Evolutionary conservation across 2,329 filamentous ascomycete species (phyloP), one percentile per base, ranked within the genome.

Genomic region (Penicillium sp.): DNA sequence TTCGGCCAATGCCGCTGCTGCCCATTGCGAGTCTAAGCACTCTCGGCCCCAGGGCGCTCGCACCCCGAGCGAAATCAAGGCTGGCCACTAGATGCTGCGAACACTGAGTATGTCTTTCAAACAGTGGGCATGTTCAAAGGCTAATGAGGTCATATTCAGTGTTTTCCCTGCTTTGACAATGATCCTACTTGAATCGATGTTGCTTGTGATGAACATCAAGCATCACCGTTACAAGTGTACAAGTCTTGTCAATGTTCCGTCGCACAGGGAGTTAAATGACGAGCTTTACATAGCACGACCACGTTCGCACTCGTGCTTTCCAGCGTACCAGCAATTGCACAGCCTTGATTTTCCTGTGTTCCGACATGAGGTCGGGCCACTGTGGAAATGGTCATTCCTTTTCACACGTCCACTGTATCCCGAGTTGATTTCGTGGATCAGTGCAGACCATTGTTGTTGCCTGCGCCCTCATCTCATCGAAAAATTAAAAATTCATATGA

Each of bases 321-420:
- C 39, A 50, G 39, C 48, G 42, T 37, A 36, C 32, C 35, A 41
- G 39, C 38, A 44, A 40, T 44, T 40, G 32, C 32, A 29, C 28
- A 34, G 27, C 35, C 18, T 41, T 47, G 37, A 22, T 39, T 48
- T 50, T 32, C 12, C 11, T 32, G 37, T 50, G 34, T 28, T 42
- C 33, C 26, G 39, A 44, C 30, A 18, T 20, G 36, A 36, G 18
- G 39, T 42, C 39, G 30, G 16, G 34, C 37, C 37, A 39, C 20
- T 45, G 39, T 33, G 39, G 41, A 40, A 42, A 16, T 42, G 39
- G 22, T 41, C 35, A 22, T 32, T 29, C 29, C 30, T 37, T 44
- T 40, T 37, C 35, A 32, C 37, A 39, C 28, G 28, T 37, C 35
- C 30, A 16, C 18, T 22, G 18, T 22, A 5, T 22, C 5, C 18